These are phyloP conservation scores for Stephania japonica DNA, from an alignment of 164 flowering plant species.

Conservation along the genomic window DNA sequence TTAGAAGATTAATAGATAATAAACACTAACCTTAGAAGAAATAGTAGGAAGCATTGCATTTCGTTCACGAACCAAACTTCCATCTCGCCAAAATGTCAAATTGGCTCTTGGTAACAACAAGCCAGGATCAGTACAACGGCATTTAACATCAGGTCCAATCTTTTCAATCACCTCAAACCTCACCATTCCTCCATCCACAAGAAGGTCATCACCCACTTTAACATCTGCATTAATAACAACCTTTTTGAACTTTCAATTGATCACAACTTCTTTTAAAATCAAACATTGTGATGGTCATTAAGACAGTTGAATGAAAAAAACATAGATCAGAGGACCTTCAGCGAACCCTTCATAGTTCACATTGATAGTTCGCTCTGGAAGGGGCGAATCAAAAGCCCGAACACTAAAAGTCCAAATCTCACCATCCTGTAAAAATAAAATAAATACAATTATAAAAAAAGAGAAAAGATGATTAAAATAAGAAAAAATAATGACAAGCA, in stretches of 20 bases:
- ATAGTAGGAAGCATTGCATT: conserved; percentile 99
- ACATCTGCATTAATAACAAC: conserved; percentile 48
- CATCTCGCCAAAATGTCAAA: conserved; percentile 89
- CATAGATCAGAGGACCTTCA: conserved; percentile 53
- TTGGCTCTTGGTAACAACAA: conserved; percentile 89
- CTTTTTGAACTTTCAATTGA: conserved; percentile 10
- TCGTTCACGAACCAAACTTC: conserved; percentile 81
- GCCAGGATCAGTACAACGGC: conserved; percentile 92
- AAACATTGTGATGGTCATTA: not conserved
- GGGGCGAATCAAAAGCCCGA: conserved; percentile 62
- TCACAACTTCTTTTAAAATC: conserved; percentile 1
- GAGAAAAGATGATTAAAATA: not conserved
- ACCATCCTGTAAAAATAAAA: conserved; percentile 63
- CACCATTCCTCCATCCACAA: conserved; percentile 99
- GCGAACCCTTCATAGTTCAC: conserved; percentile 98
- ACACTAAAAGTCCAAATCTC: conserved; percentile 95
- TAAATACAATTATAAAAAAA: not conserved
- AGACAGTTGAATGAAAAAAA: not conserved
- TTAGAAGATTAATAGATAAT: not conserved
- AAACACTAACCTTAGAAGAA: conserved; percentile 69
- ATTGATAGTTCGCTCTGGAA: conserved; percentile 76
- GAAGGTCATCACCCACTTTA: conserved; percentile 87
- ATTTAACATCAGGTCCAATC: conserved; percentile 95
- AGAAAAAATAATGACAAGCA: too few relatives aligned
- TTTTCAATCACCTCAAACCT: conserved; percentile 96